These are phyloP conservation scores for Agrocybe chaxingu DNA, from an alignment of 768 basidiomycete species.

Conservation along the genomic window DNA sequence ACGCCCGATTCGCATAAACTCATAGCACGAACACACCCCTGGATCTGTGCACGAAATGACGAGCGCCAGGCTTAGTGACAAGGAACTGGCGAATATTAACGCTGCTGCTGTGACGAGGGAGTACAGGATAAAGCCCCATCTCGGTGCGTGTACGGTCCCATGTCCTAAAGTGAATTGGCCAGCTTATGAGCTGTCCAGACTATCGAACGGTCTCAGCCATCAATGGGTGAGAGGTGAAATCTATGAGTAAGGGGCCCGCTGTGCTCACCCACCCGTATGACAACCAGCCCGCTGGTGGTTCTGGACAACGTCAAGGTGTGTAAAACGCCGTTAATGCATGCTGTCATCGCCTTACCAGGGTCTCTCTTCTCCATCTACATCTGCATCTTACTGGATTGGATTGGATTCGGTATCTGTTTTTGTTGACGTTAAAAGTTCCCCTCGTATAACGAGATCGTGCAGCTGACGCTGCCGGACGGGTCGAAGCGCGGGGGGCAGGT, in stretches of 20 bases:
- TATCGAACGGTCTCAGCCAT: conserved; percentile 98
- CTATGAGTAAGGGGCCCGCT: neutral
- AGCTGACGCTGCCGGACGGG: conserved; percentile 93
- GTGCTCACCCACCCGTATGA: conserved; percentile 9
- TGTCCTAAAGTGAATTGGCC: too few species aligned
- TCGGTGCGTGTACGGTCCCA: conserved; percentile 51
- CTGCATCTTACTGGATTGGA: conserved; percentile 3
- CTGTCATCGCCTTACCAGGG: neutral
- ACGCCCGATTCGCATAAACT: neutral
- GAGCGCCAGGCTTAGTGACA: conserved; percentile 64
- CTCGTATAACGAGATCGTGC: conserved; percentile 98
- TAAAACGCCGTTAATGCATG: neutral
- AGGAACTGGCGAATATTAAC: conserved; percentile 76
- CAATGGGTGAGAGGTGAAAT: conserved; percentile 71
- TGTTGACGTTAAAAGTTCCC: conserved; percentile 61
- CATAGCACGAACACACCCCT: neutral
- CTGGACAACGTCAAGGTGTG: conserved; percentile 96
- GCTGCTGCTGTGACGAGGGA: conserved; percentile 87
- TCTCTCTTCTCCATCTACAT: conserved; percentile 14
- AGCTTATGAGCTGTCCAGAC: conserved; percentile 43
- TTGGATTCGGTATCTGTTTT: neutral
- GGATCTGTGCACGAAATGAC: conserved; percentile 29
- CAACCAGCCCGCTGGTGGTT: conserved; percentile 82
- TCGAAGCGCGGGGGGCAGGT: conserved; percentile 95
- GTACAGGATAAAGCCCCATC: conserved; percentile 85